Conservation (phyloP, 2,329 filamentous ascomycete genomes). For the Bipolaris cookei region DNA sequence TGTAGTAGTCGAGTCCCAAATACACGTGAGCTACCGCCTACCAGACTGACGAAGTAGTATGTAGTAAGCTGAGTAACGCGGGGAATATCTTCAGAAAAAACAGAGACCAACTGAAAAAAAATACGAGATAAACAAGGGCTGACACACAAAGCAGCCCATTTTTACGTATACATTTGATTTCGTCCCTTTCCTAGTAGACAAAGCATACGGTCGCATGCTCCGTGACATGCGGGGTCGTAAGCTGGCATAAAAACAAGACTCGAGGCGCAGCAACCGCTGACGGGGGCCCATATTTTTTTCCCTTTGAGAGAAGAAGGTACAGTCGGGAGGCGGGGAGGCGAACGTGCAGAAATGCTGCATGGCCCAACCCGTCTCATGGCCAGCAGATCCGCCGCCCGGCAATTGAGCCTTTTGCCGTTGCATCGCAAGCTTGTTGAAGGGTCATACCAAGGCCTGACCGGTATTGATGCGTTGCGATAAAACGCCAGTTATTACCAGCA, state of each 20-base stretch:
- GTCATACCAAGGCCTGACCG: conserved; percentile 8
- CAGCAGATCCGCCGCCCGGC: not conserved
- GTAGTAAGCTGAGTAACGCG: not conserved
- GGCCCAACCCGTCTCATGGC: conserved; percentile 3
- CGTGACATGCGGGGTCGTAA: conserved; percentile 13
- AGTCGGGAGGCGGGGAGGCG: conserved; percentile 17
- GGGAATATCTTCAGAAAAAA: not conserved
- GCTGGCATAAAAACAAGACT: conserved; percentile 7
- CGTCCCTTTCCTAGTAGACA: not conserved
- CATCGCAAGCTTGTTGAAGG: conserved; percentile 4
- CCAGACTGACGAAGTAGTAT: not conserved
- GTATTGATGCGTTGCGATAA: conserved; percentile 13
- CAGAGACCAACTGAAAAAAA: not conserved
- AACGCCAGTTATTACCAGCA: conserved; percentile 11
- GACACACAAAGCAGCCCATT: not conserved
- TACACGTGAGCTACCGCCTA: no score
- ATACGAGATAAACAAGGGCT: not conserved
- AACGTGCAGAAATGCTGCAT: conserved; percentile 2
- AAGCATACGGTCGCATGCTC: conserved; percentile 4
- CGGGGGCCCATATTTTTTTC: not conserved
- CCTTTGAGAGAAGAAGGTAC: not conserved
- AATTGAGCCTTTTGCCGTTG: conserved; percentile 6
- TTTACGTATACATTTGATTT: not conserved
- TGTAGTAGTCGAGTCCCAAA: not conserved
- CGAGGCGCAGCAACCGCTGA: conserved; percentile 4